Evolutionary conservation across 2,329 filamentous ascomycete genomes (phyloP).

Genomic region (Epichloe glyceriae): DNA sequence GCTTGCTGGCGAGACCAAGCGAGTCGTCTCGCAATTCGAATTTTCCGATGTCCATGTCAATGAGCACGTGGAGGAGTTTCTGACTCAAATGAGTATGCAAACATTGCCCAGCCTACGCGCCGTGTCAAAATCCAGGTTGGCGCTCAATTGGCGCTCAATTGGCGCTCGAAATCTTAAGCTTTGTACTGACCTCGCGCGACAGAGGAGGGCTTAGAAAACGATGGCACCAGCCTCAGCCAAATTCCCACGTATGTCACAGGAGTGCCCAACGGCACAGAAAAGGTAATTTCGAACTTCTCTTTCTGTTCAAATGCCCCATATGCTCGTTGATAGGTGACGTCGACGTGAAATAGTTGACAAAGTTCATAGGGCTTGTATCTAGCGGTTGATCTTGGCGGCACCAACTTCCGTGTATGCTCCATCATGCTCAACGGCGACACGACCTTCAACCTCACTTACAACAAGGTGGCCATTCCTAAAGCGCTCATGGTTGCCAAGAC

Average conservation of each 20-base stretch:
- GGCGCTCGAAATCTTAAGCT: not conserved
- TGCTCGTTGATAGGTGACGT: not conserved
- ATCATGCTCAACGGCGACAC: slow-evolving; percentile 87
- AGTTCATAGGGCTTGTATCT: slow-evolving; percentile 69
- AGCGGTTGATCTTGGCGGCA: slow-evolving; percentile 93
- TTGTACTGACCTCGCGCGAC: slow-evolving; percentile 1
- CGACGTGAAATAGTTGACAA: not conserved
- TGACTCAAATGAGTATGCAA: slow-evolving; percentile 61
- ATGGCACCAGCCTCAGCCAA: slow-evolving; percentile 76
- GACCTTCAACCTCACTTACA: slow-evolving; percentile 86
- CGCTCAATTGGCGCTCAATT: not conserved
- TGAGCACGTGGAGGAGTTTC: slow-evolving; percentile 70
- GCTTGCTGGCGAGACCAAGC: slow-evolving; percentile 58
- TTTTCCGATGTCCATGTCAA: slow-evolving; percentile 68
- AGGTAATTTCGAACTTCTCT: slow-evolving; percentile 33
- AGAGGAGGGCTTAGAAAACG: slow-evolving; percentile 71
- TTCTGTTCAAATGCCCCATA: not conserved
- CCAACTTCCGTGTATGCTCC: slow-evolving; percentile 96
- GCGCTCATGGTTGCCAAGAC: slow-evolving; percentile 84
- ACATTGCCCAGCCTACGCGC: not conserved
- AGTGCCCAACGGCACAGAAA: slow-evolving; percentile 94
- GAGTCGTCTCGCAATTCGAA: slow-evolving; percentile 74
- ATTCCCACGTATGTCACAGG: slow-evolving; percentile 95
- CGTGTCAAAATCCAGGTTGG: not conserved
- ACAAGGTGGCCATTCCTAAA: slow-evolving; percentile 81